A percentile compares a stretch with the other conserved stretches of the same genome.
These are phyloP conservation scores for Lentinula aciculospora DNA, from an alignment of 768 basidiomycete species.

Conservation along the genomic window DNA sequence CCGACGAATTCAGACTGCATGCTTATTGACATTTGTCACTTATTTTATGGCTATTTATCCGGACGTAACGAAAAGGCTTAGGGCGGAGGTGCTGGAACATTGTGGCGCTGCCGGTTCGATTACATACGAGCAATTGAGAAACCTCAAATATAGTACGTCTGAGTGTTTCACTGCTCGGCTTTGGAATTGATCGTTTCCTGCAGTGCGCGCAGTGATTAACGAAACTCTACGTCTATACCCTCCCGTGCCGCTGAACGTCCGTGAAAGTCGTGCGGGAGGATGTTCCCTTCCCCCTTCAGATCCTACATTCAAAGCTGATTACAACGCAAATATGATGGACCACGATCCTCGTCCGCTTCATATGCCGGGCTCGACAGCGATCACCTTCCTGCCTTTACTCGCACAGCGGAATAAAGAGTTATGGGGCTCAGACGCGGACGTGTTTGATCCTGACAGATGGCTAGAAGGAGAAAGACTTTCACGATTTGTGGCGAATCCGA, in stretches of 20 bases:
- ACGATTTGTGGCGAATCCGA: constrained; percentile 49
- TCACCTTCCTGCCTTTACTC: constrained; percentile 57
- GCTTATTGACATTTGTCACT: constrained; percentile 59
- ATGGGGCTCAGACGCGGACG: constrained; percentile 74
- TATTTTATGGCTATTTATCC: constrained; percentile 70
- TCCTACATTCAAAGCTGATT: constrained; percentile 25
- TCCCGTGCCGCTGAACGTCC: constrained; percentile 69
- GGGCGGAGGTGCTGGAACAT: constrained; percentile 53
- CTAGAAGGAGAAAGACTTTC: constrained; percentile 49
- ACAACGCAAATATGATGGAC: constrained; percentile 13
- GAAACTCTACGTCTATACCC: constrained; percentile 77
- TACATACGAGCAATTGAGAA: constrained; percentile 50
- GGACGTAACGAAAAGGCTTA: constrained; percentile 43
- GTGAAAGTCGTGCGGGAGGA: constrained; percentile 45
- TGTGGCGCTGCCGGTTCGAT: constrained; percentile 45
- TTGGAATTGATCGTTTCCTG: constrained; percentile 2
- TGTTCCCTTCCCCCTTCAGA: constrained; percentile 51
- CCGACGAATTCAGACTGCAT: constrained; percentile 48
- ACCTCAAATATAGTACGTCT: constrained; percentile 60
- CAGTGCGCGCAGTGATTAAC: constrained; percentile 74
- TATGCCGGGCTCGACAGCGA: constrained; percentile 50
- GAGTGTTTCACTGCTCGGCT: constrained; percentile 1
- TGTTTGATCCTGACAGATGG: constrained; percentile 81
- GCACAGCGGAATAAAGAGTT: constrained; percentile 61
- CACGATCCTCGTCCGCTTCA: constrained; percentile 39